phyloP scores from a whole-genome alignment of 2,329 filamentous ascomycete species.

The Chaetomium olivaceum region DNA sequence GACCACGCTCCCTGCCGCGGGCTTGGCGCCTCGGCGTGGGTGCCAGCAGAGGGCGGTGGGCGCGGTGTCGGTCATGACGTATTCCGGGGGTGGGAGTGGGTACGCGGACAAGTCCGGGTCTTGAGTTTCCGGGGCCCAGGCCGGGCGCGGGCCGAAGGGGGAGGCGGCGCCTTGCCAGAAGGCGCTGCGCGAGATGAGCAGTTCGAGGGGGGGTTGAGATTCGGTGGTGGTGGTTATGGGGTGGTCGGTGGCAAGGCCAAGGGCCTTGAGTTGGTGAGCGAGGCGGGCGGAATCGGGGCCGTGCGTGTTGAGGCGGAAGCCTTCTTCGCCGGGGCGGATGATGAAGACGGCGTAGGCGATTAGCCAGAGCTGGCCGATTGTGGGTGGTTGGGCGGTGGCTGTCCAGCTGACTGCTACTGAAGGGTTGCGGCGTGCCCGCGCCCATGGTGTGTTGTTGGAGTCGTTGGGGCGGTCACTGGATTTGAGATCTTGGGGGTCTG shows the following conservation, averaged over 20 bases:
- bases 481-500: slow-evolving; percentile 39
- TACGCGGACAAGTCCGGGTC: slow-evolving; percentile 41
- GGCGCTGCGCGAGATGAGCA: slow-evolving; percentile 52
- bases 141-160: slow-evolving; percentile 63
- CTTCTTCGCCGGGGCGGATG: slow-evolving; percentile 50
- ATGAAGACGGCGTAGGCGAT: slow-evolving; percentile 55
- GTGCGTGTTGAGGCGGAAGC: slow-evolving; percentile 49
- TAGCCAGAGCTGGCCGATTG: slow-evolving; percentile 55
- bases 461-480: slow-evolving; percentile 40
- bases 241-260: slow-evolving; percentile 53
- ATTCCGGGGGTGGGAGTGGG: slow-evolving; percentile 51
- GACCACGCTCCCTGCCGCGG: slow-evolving; percentile 65
- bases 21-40: slow-evolving; percentile 71
- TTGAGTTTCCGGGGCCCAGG: slow-evolving; percentile 56
- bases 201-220: slow-evolving; percentile 33
- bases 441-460: slow-evolving; percentile 59
- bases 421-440: slow-evolving; percentile 55
- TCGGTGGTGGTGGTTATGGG: slow-evolving; percentile 37
- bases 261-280: slow-evolving; percentile 38
- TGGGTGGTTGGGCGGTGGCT: slow-evolving; percentile 41
- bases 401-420: slow-evolving; percentile 49
- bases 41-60: slow-evolving; percentile 51
- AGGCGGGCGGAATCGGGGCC: slow-evolving; percentile 37
- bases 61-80: slow-evolving; percentile 45
- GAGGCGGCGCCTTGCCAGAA: slow-evolving; percentile 73